Conservation (phyloP, 2,329 filamentous ascomycete genomes). For the Aspergillus candidus region DNA sequence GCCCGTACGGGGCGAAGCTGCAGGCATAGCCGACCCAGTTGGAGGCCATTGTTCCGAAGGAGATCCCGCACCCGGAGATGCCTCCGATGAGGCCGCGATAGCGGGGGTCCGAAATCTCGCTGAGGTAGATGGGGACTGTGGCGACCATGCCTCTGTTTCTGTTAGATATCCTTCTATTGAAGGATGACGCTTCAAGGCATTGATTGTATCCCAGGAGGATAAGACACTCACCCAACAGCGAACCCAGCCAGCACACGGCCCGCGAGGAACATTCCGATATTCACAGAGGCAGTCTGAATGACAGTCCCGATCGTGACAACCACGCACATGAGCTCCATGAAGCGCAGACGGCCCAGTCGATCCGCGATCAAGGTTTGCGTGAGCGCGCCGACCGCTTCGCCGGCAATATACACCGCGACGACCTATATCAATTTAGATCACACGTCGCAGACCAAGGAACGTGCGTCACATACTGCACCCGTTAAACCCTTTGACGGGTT, state of each 20-base stretch:
- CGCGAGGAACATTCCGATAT: conserved; percentile 51
- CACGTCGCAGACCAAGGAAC: neutral
- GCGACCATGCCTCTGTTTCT: conserved; percentile 41
- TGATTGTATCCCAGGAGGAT: neutral
- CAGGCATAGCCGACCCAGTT: conserved; percentile 56
- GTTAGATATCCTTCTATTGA: neutral
- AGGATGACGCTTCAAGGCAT: neutral
- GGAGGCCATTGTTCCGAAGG: conserved; percentile 51
- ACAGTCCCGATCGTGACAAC: conserved; percentile 50
- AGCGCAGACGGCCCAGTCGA: conserved; percentile 47
- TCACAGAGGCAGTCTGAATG: conserved; percentile 51
- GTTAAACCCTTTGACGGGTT: conserved; percentile 51
- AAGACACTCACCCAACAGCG: conserved; percentile 39
- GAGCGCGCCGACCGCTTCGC: conserved; percentile 52
- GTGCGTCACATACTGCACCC: conserved; percentile 40
- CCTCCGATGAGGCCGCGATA: conserved; percentile 50
- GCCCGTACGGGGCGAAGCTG: conserved; percentile 48
- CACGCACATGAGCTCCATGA: conserved; percentile 50
- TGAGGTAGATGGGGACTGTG: conserved; percentile 52
- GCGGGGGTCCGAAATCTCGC: conserved; percentile 47
- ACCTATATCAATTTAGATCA: conserved; percentile 31
- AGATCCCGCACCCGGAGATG: conserved; percentile 50
- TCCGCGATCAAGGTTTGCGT: conserved; percentile 51
- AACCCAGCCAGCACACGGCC: conserved; percentile 45
- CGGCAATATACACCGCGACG: conserved; percentile 55